Conservation (phyloP, 805 yeast genomes). For the Ogataea trehalophila region DNA sequence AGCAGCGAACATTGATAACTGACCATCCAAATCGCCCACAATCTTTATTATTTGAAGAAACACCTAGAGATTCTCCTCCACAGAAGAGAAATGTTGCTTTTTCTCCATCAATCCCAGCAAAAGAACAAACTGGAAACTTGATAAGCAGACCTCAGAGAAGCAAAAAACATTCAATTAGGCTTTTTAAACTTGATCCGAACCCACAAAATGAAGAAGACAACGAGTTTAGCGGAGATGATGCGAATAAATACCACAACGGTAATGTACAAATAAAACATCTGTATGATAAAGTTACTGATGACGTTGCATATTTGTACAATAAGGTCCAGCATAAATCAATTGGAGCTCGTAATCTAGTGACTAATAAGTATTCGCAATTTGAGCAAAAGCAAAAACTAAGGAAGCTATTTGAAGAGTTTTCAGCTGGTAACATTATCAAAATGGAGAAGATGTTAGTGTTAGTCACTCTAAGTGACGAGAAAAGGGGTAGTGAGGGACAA, state of each 20-base stretch:
- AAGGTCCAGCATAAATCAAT: slow-evolving; percentile 22
- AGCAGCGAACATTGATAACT: no score
- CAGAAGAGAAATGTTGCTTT: slow-evolving; percentile 11
- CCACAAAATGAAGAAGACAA: slow-evolving; percentile 2
- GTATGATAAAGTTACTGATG: slow-evolving; percentile 14
- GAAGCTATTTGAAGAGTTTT: slow-evolving; percentile 30
- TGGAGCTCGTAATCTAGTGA: slow-evolving; percentile 17
- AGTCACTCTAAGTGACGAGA: slow-evolving; percentile 36
- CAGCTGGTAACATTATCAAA: slow-evolving; percentile 59
- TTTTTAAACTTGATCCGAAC: slow-evolving; percentile 8
- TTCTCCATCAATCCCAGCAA: slow-evolving; percentile 8
- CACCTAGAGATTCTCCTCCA: no score
- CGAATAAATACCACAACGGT: neutral
- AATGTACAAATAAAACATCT: slow-evolving; percentile 9
- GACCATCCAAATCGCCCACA: neutral
- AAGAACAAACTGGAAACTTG: no score
- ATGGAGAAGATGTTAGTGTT: slow-evolving; percentile 63
- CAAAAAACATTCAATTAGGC: neutral
- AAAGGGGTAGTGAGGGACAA: slow-evolving; percentile 34
- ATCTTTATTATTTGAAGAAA: neutral
- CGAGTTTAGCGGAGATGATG: neutral
- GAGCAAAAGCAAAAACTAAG: slow-evolving; percentile 21
- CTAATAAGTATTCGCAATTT: slow-evolving; percentile 12
- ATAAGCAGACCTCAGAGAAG: neutral
- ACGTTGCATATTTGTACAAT: slow-evolving; percentile 14